Conservation (phyloP, 2,329 filamentous ascomycete species). For the Colletotrichum cuscutae region DNA sequence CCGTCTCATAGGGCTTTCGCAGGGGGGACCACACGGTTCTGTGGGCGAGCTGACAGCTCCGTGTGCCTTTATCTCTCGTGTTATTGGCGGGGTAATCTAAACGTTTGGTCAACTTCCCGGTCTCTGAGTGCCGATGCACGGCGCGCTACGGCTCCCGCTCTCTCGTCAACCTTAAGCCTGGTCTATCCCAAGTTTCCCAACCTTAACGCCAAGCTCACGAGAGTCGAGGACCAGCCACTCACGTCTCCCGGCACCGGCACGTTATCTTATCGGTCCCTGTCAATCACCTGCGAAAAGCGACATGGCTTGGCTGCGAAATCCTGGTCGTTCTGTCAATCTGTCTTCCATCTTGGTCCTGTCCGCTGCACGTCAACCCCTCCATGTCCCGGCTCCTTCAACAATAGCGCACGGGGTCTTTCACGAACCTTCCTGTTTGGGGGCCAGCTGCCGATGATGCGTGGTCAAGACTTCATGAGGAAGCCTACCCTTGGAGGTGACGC, state of each 20-base stretch:
- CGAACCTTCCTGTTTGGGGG: constrained; percentile 34
- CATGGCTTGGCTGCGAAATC: neutral
- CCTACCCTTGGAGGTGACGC: neutral
- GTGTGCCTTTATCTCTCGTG: constrained; percentile 25
- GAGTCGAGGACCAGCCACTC: constrained; percentile 21
- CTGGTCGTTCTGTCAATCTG: too few species aligned
- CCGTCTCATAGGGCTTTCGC: constrained; percentile 19
- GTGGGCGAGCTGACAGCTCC: constrained; percentile 9
- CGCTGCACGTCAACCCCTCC: constrained; percentile 29
- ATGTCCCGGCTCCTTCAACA: constrained; percentile 6
- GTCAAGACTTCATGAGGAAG: neutral
- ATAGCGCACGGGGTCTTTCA: constrained; percentile 7
- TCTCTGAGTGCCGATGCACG: constrained; percentile 24
- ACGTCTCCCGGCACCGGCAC: constrained; percentile 25
- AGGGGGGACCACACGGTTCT: constrained; percentile 28
- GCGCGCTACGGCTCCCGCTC: constrained; percentile 4
- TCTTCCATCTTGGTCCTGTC: constrained; percentile 11
- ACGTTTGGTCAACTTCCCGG: neutral
- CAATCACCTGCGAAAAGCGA: constrained; percentile 18
- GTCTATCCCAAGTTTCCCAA: neutral
- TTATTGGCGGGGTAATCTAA: constrained; percentile 29
- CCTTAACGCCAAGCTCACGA: constrained; percentile 5
- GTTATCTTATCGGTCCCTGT: constrained; percentile 35
- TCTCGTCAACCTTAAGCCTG: neutral
- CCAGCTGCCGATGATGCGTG: constrained; percentile 26